Conservation (phyloP, 306 rosid genomes). For the Leucaena leucocephala region DNA sequence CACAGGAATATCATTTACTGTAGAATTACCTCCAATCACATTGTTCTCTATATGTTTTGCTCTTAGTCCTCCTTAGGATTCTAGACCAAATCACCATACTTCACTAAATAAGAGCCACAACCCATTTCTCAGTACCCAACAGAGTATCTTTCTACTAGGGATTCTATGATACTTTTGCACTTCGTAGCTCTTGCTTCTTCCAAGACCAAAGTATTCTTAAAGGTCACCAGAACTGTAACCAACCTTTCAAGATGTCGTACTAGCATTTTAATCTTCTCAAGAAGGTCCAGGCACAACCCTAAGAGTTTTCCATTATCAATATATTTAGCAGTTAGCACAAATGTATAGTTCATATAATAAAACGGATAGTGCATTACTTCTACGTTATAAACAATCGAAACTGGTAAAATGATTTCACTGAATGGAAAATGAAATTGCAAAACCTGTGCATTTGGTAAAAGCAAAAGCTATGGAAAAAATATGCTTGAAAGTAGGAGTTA, state of each 20-base stretch:
- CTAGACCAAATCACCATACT: background rate
- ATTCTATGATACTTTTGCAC: background rate
- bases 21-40: background rate
- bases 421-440: slow-evolving; percentile 6
- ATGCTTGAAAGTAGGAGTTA: background rate
- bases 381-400: background rate
- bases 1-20: background rate
- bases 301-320: background rate
- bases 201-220: background rate
- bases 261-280: background rate
- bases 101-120: background rate
- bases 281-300: background rate
- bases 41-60: background rate
- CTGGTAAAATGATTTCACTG: background rate
- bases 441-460: slow-evolving; percentile 1
- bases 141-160: background rate
- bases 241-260: background rate
- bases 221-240: background rate
- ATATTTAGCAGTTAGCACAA: background rate
- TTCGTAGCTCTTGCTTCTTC: background rate
- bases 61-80: background rate
- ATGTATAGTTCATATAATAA: background rate
- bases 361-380: background rate
- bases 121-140: background rate
- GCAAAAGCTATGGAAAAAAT: background rate